Evolutionary conservation across 768 basidiomycete species (phyloP), one percentile per base, ranked within the genome.

Genomic region (Fomitopsis pulvina): DNA sequence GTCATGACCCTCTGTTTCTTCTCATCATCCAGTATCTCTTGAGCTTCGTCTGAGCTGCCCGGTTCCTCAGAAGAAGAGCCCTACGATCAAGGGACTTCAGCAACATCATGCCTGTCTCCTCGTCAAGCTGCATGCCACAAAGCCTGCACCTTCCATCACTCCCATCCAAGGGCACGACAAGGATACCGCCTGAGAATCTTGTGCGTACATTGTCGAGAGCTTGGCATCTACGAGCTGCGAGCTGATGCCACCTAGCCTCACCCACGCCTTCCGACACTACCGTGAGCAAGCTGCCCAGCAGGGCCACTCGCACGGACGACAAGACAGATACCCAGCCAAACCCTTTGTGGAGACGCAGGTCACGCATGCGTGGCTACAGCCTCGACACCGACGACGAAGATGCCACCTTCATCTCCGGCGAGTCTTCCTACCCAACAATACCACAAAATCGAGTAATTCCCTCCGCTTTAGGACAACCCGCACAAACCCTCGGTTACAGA

Each of bases 281-380:
- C 14, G 41, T 57, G 16, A 45, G n/a, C n/a, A n/a, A n/a, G n/a
- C n/a, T n/a, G n/a, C n/a, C n/a, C 14, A 11, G 6, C 51, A 28
- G 29, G 24, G 30, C 44, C 14, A n/a, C n/a, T n/a, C n/a, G n/a
- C n/a, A 47, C 22, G 2, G 44, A 47, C 32, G 41, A 43, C 4
- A 20, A 38, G 22, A 12, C 45, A 27, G 43, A 37, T 22, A 22
- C 7, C 12, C 39, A 10, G 10, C 47, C 32, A 30, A 26, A 38
- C 9, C 21, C 28, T 8, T 16, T 50, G 34, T 37, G 50, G 29
- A 51, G 58, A 10, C 60, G 63, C n/a, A 64, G 66, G 18, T 64
- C 66, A 26, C 58, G 67, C 28, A 51, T 67, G 4, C 66, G 62
- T 24, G 73, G 72, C 2, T 79, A 76, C 54, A 45, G 52, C 2